phyloP scores from a whole-genome alignment of 768 basidiomycete genomes.

The Tephrocybe sp. region DNA sequence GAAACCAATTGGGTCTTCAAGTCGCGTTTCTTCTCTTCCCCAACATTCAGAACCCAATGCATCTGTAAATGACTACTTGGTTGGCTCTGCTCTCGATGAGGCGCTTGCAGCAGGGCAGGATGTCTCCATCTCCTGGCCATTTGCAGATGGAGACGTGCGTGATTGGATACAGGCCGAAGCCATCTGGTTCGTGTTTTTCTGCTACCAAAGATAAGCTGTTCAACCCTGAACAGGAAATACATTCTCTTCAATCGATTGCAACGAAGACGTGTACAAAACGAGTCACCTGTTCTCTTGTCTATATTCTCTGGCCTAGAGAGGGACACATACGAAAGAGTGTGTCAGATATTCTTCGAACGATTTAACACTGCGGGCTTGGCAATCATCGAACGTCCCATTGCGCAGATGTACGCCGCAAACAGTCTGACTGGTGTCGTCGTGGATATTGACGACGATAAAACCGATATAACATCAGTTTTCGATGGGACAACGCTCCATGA shows the following conservation, averaged over 20 bases:
- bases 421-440: constrained; percentile 74
- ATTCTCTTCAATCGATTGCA: constrained; percentile 73
- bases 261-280: constrained; percentile 81
- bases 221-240: constrained; percentile 64
- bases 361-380: constrained; percentile 87
- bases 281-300: constrained; percentile 81
- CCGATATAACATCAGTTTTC: constrained; percentile 76
- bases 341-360: constrained; percentile 88
- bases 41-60: constrained; percentile 42
- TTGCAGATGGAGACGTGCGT: constrained; percentile 66
- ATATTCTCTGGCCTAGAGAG: constrained; percentile 67
- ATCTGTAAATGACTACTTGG: constrained; percentile 77
- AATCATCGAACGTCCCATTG: constrained; percentile 80
- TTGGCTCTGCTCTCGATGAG: constrained; percentile 79
- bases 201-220: neutral
- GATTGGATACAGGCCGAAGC: constrained; percentile 90
- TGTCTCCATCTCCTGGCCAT: constrained; percentile 78
- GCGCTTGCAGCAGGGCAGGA: constrained; percentile 75
- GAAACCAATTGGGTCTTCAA: constrained; percentile 38
- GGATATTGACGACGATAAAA: constrained; percentile 76
- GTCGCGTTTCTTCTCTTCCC: constrained; percentile 47
- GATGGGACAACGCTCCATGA: constrained; percentile 66
- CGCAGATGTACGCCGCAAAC: constrained; percentile 80
- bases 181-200: constrained; percentile 65
- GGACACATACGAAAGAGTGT: constrained; percentile 66